Evolutionary conservation across 2,329 filamentous ascomycete genomes (phyloP).

Genomic region (Tolypocladium tropicale): DNA sequence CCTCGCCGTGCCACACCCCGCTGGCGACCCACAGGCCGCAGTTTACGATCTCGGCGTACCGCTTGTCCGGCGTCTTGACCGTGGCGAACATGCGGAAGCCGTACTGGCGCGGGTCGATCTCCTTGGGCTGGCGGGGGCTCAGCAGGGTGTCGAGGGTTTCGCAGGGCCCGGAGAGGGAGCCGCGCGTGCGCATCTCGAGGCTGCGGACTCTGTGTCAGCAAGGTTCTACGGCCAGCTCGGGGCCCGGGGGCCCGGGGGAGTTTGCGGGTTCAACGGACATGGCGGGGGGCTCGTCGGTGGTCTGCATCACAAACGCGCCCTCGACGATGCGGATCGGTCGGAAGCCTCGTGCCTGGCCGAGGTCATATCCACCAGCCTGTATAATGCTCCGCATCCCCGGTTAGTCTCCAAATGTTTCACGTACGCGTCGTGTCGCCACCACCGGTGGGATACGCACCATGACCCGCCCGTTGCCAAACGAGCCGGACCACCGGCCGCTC

Average conservation of each 20-base stretch:
- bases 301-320: constrained; percentile 38
- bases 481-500: constrained; percentile 36
- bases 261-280: constrained; percentile 22
- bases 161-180: constrained; percentile 35
- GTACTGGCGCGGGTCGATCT: constrained; percentile 32
- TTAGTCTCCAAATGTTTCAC: constrained; percentile 7
- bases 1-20: constrained; percentile 33
- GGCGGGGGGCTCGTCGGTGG: constrained; percentile 34
- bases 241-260: not conserved
- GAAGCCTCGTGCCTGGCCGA: constrained; percentile 29
- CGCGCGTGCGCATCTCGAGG: constrained; percentile 34
- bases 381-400: not conserved
- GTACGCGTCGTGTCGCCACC: not conserved
- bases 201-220: constrained; percentile 8
- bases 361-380: constrained; percentile 31
- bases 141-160: constrained; percentile 30
- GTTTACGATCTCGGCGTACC: constrained; percentile 37
- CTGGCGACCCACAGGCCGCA: constrained; percentile 40
- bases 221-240: not conserved
- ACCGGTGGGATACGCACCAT: constrained; percentile 24
- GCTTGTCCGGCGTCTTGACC: constrained; percentile 38
- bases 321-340: constrained; percentile 33
- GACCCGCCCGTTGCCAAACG: constrained; percentile 37
- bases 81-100: constrained; percentile 38
- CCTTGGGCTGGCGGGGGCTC: constrained; percentile 23